A percentile compares a stretch with the other conserved stretches of the same genome.
These are phyloP conservation scores for Musa acuminata DNA, from an alignment of 176 grass and related monocot species.

Conservation along the genomic window DNA sequence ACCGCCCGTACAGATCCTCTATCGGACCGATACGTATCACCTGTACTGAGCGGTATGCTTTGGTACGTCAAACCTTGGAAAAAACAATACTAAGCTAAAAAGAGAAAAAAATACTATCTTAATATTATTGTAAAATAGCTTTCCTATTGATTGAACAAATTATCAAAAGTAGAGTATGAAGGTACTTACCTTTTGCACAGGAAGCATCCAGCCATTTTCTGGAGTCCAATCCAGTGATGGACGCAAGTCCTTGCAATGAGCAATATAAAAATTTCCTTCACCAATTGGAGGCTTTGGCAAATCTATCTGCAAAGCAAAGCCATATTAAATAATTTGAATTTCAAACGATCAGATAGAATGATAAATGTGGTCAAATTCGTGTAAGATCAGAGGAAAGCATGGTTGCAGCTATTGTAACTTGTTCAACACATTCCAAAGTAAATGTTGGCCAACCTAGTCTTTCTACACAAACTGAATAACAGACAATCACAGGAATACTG, in stretches of 20 bases:
- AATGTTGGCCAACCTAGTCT: background rate
- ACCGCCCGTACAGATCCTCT: too few species aligned
- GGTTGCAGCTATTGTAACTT: background rate
- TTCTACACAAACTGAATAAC: background rate
- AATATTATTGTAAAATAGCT: too few species aligned
- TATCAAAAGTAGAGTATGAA: background rate
- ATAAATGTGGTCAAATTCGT: background rate
- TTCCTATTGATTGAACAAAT: too few species aligned
- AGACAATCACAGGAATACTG: too few species aligned
- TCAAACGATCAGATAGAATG: background rate
- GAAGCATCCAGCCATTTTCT: constrained; percentile 34
- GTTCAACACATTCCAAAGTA: background rate
- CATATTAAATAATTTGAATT: background rate
- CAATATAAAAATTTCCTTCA: constrained; percentile 26
- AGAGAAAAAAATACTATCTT: too few species aligned
- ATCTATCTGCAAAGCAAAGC: constrained; percentile 32
- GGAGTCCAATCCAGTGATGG: constrained; percentile 32
- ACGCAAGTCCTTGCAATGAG: constrained; percentile 22
- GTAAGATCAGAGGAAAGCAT: background rate
- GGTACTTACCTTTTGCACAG: constrained; percentile 17
- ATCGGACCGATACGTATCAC: too few species aligned
- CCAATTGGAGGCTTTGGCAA: constrained; percentile 30
- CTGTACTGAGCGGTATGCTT: too few species aligned
- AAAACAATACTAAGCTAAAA: too few species aligned
- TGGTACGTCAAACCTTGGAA: too few species aligned